Evolutionary conservation across 2,329 filamentous ascomycete genomes (phyloP).

Genomic region (Kalaharituber pfeilii): DNA sequence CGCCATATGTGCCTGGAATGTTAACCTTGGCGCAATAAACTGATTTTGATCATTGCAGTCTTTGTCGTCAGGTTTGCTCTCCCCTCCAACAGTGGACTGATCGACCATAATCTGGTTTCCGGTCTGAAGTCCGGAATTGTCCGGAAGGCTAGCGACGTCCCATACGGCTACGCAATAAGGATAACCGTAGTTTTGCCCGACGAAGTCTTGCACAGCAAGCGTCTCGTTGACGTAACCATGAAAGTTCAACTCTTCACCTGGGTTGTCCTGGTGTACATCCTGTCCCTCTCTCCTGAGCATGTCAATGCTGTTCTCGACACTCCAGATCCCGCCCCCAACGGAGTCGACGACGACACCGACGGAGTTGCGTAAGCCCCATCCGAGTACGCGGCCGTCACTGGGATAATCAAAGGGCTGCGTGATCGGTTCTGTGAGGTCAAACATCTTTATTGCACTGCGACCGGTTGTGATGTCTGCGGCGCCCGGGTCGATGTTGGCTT

Average conservation of each 20-base stretch:
- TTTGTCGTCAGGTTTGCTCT: slow-evolving; percentile 28
- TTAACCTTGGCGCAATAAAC: slow-evolving; percentile 37
- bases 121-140: slow-evolving; percentile 28
- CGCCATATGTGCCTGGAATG: slow-evolving; percentile 49
- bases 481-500: slow-evolving; percentile 42
- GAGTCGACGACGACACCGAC: slow-evolving; percentile 51
- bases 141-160: slow-evolving; percentile 36
- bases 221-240: slow-evolving; percentile 45
- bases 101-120: slow-evolving; percentile 30
- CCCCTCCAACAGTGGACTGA: slow-evolving; percentile 28
- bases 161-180: slow-evolving; percentile 52
- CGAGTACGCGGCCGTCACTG: slow-evolving; percentile 33
- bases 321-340: slow-evolving; percentile 36
- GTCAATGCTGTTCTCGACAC: slow-evolving; percentile 56
- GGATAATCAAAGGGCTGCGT: slow-evolving; percentile 33
- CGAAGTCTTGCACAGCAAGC: slow-evolving; percentile 28
- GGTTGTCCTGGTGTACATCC: slow-evolving; percentile 52
- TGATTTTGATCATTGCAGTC: slow-evolving; percentile 29
- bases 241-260: slow-evolving; percentile 57
- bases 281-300: slow-evolving; percentile 39
- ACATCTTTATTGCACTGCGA: slow-evolving; percentile 49
- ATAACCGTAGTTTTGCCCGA: slow-evolving; percentile 33
- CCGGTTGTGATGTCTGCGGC: slow-evolving; percentile 38
- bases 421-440: slow-evolving; percentile 33
- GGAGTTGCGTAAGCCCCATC: slow-evolving; percentile 57